Evolutionary conservation across 805 yeast species (phyloP), one percentile per base, ranked within the genome.

Genomic region (Debaryomyces prosopidis): DNA sequence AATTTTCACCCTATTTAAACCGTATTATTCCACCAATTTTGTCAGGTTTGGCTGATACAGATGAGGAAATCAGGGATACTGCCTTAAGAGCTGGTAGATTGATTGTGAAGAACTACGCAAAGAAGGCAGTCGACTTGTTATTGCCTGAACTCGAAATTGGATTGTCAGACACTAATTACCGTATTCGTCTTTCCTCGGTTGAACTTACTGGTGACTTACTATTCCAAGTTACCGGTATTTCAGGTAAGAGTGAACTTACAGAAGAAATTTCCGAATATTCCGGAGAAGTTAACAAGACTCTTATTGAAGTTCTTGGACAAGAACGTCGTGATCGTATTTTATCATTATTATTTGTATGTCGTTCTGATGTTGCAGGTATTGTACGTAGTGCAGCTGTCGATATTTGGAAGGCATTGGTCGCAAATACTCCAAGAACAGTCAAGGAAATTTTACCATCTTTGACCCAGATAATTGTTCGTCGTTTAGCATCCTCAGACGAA

Each of bases 401-500:
- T 57, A 89, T 94, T 39, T 94, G 99, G 99, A 91, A 91, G 69
- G 89, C 96, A 0, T 75, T 94, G 60, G 97, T 94, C 42, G 87
- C 96, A 39, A 94, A 94, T 63, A 94, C 99, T 17, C 98, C 99
- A 36, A 83, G 87, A 60, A 88, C 96, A 3, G 86, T 94, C 39
- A 92, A 88, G 72, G 97, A 91, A 64, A 89, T 94, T 49, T 68
- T 94, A 50, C 95, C 97, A 26, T 76, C 89, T 4, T 80, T 94
- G 52, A 87, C 94, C 4, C 79, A 79, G 48, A 79, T 89, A 57
- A 84, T 94, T 58, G 89, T 94, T 47, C 80, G 84, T 54, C 80
- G 89, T 58, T 76, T 94, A 63, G 96, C 97, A 0, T 83, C 90
- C n/a, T 62, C 85, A 7, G 91, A 90, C 50, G 87, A 81, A 38